Base-by-base conservation (phyloP, 2,329 filamentous ascomycete genomes). In the Cryoendolithus antarcticus region DNA sequence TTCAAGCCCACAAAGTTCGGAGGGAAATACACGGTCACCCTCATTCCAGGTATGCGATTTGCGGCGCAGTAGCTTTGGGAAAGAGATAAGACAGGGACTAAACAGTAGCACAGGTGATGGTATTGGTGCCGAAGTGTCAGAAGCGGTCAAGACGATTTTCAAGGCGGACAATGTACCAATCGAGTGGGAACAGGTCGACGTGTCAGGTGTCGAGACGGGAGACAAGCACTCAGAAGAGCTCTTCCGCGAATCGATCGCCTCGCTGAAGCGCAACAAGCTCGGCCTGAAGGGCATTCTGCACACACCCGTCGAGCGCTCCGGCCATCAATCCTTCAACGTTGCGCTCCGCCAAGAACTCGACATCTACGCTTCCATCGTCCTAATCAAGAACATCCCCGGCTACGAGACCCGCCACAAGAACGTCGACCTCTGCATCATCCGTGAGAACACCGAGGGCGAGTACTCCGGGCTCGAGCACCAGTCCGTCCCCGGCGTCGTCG, bases 371-470 rank as follows among this genome's bases (percentile, higher is more conserved):
- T 93, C 85, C 51, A 91, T 98, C 62, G 85, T 86, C 59, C 75
- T 96, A 53, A 88, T 98, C 75, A 96, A 96, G 82, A 98, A 98
- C 75, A 96, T 98, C 59, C 91, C 91, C 56, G 91, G 91, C 59
- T 95, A 96, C 74, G 70, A 91, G 69, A 98, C 91, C 48, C 86
- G 91, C 63, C 91, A 98, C 76, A 82, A 93, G 67, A 77, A 91
- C 66, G 85, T 98, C 63, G 91, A 98, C 65, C 78, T 96, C 54
- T 94, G 88, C 79, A 95, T 98, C 68, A 95, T 98, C 69, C 91
- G 91, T 70, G 91, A 98, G 75, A 98, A 98, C 75, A 98, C 91
- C 61, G 91, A 98, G 76, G 91, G 91, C 61, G 91, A 98, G 74
- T 98, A 98, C 76, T 95, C 86, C 50, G 91, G 91, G 46, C 80